Conservation (phyloP, 768 basidiomycete species). For the Fomitopsis pulvina region DNA sequence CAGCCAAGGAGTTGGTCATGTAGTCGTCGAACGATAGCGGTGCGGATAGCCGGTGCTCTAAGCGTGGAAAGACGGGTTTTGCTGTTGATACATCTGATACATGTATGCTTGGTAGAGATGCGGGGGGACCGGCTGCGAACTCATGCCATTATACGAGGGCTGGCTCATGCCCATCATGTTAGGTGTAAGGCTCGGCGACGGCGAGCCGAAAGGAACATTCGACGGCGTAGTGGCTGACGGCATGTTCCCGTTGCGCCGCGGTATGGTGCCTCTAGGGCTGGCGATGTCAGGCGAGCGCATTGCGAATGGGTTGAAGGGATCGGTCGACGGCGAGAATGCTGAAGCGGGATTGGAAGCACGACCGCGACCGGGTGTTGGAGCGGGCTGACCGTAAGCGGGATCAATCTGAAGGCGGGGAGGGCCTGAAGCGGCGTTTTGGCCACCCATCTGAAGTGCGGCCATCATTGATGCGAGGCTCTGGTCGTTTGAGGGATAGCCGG, state of each 20-base stretch:
- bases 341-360: slow-evolving; percentile 36
- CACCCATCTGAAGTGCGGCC: slow-evolving; percentile 88
- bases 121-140: slow-evolving; percentile 51
- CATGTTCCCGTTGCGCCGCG: slow-evolving; percentile 40
- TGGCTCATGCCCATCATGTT: slow-evolving; percentile 60
- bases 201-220: slow-evolving; percentile 46
- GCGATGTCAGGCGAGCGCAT: slow-evolving; percentile 41
- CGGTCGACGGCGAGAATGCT: slow-evolving; percentile 44
- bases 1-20: slow-evolving; percentile 16
- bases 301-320: slow-evolving; percentile 54
- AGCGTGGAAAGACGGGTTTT: slow-evolving; percentile 57
- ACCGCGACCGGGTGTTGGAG: slow-evolving; percentile 36
- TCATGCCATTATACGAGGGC: slow-evolving; percentile 54
- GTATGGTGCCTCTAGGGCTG: slow-evolving; percentile 41
- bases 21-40: slow-evolving; percentile 19
- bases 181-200: slow-evolving; percentile 51
- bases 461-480: slow-evolving; percentile 89
- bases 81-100: slow-evolving; percentile 78
- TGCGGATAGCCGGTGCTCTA: slow-evolving; percentile 18
- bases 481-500: slow-evolving; percentile 76
- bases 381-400: slow-evolving; percentile 42
- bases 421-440: slow-evolving; percentile 77
- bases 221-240: slow-evolving; percentile 26
- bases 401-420: slow-evolving; percentile 71
- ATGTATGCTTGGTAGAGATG: slow-evolving; percentile 78